Base-by-base conservation (phyloP, 495 filamentous ascomycete species). In the Evernia prunastri region DNA sequence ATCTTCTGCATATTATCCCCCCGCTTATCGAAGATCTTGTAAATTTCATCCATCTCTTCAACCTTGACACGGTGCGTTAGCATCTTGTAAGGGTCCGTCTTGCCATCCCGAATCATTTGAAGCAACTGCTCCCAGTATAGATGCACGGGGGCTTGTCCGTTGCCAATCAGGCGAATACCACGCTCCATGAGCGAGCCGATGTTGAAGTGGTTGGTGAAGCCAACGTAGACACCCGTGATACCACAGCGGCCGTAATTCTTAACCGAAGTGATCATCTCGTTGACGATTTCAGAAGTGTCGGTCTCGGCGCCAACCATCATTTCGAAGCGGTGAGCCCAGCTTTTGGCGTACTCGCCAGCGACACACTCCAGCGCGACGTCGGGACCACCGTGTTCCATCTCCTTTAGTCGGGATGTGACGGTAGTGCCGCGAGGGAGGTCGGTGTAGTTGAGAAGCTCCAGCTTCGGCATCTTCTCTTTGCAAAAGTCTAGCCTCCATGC, bases 101-200 rank as follows among this genome's bases (percentile, higher is more conserved):
- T 78, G n/a, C 85, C 83, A 4, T 73, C 73, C 70, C 85, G 79
- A 60, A 96, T 88, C 80, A 84, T 84, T 58, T 81, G 72, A 60
- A 93, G 78, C 31, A 95, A 75, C 1, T 89, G 78, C 29, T 89
- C 77, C 91, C 89, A 96, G 75, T 96, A 94, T 61, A 83, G 83
- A 51, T 92, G 89, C 8, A 95, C 90, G 0, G 89, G 90, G 0
- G 89, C 87, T 72, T 96, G 91, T 4, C 92, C 90, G 70, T 90
- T 90, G 53, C 92, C 89, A 63, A 89, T 88, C 20, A 96, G 79
- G 1, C 85, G 84, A 66, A 96, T 86, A 35, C 92, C 91, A 56
- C 87, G 86, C 74, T 96, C 85, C 92, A 96, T 96, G 25, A 96
- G 69, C 1, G 89, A 82, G 36, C 92, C 89, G 68, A 95, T 86